Conservation (phyloP, 768 basidiomycete genomes). For the Asterophora lycoperdoides region DNA sequence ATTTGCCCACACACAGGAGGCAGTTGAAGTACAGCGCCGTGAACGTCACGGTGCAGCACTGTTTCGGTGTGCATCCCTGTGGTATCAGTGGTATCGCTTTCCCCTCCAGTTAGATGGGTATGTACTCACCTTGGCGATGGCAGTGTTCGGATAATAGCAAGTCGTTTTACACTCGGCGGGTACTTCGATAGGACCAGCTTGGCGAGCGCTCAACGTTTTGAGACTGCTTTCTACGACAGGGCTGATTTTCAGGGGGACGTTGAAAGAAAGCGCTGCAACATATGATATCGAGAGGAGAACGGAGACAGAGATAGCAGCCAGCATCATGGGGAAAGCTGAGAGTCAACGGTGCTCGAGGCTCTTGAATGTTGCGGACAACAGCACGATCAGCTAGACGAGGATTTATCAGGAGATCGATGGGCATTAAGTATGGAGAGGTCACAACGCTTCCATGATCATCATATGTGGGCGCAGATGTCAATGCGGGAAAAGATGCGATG, state of each 20-base stretch:
- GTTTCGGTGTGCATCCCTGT: slow-evolving; percentile 23
- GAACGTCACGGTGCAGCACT: slow-evolving; percentile 39
- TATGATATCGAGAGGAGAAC: neutral
- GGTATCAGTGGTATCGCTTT: neutral
- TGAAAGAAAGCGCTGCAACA: neutral
- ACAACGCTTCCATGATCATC: too few relatives aligned
- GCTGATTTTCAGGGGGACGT: neutral
- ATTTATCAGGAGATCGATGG: too few relatives aligned
- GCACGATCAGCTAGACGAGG: too few relatives aligned
- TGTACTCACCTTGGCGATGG: slow-evolving; percentile 18
- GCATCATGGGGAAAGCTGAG: too few relatives aligned
- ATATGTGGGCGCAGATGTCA: too few relatives aligned
- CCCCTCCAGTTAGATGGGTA: neutral
- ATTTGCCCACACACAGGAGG: slow-evolving; percentile 31
- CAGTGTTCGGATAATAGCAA: slow-evolving; percentile 27
- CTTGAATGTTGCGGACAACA: too few relatives aligned
- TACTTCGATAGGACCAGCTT: slow-evolving; percentile 15
- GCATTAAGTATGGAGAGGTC: too few relatives aligned
- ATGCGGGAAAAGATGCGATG: too few relatives aligned
- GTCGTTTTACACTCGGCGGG: slow-evolving; percentile 29
- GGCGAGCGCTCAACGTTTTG: slow-evolving; percentile 16
- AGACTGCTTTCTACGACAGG: neutral
- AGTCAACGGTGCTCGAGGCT: too few relatives aligned
- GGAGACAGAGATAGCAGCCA: neutral
- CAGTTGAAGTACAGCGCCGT: slow-evolving; percentile 39